These are phyloP conservation scores for Neurospora pannonica DNA, from an alignment of 495 filamentous ascomycete genomes.

Conservation along the genomic window DNA sequence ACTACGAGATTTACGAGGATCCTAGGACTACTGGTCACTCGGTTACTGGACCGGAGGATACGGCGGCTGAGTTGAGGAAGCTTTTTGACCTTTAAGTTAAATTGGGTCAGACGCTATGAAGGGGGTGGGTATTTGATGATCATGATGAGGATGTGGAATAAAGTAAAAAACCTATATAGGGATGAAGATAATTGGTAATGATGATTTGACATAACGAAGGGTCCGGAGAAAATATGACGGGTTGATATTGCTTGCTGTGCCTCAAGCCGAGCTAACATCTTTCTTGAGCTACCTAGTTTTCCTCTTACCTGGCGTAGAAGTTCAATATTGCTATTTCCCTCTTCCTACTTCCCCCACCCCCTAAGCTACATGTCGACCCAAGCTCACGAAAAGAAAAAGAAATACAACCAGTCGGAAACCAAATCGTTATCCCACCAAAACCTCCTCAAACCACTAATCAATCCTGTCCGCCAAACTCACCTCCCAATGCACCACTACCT, in stretches of 20 bases:
- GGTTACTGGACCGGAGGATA: constrained; percentile 75
- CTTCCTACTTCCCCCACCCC: neutral
- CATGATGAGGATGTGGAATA: neutral
- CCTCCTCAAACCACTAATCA: neutral
- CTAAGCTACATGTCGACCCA: neutral
- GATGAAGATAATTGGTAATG: constrained; percentile 1
- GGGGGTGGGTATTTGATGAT: neutral
- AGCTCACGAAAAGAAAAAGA: neutral
- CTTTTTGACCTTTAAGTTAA: constrained; percentile 56
- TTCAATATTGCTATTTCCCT: too few relatives aligned
- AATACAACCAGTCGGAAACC: neutral
- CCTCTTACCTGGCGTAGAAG: too few relatives aligned
- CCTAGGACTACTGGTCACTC: constrained; percentile 71
- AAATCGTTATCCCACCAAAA: neutral
- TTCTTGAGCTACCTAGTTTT: too few relatives aligned
- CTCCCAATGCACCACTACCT: neutral
- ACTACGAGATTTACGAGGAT: constrained; percentile 87
- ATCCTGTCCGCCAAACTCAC: neutral
- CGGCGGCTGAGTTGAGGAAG: constrained; percentile 63
- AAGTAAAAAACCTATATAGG: neutral
- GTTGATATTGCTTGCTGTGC: too few relatives aligned
- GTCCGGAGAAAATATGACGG: too few relatives aligned
- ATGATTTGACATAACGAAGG: too few relatives aligned
- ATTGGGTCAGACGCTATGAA: neutral
- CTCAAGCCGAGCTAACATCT: too few relatives aligned